Evolutionary conservation across 1,139 yeast species (phyloP), one percentile per base, ranked within the genome.

Genomic region (Groenewaldozyma sp.): DNA sequence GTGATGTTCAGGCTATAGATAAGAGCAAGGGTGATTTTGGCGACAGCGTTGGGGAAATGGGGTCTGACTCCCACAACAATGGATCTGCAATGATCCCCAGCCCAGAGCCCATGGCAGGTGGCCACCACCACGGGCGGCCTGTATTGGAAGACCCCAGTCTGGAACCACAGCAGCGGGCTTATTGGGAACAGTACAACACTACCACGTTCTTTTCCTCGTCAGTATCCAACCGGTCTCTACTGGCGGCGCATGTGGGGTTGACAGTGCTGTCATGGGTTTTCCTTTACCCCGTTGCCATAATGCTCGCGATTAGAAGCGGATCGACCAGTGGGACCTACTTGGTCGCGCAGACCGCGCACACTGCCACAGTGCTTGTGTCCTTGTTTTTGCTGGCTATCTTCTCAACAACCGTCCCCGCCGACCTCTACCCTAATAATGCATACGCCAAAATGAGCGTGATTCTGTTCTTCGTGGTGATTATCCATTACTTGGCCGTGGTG

Each of bases 161-260:
- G 36, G 70, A 77, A 29, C 82, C 91, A 0, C 81, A 76, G 40
- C 95, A 87, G 59, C 65, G 76, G 41, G 59, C 70, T 20, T 87
- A 71, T 59, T 88, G 97, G 97, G 79, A 78, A 41, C 59, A 62
- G 28, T 88, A 86, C 61, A 76, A 82, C 53, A 76, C 94, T n/a
- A 80, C 93, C 4, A 81, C 86, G 11, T 87, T 73, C 58, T 74
- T 84, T 60, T 76, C 73, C 10, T 46, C 56, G 14, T 48, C 49
- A 9, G 62, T 75, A n/a, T 28, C 22, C 4, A 71, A 71, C 48
- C 71, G 73, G 45, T 46, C 67, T n/a, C 71, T 78, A 2, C 63
- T 88, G 35, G 65, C 68, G 51, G 53, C 69, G 36, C 97, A 88
- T 53, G 64, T 78, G 7, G 53, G 57, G 2, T 56, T 75, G 16